Percentiles rank a stretch among this genome's conserved stretches.
phyloP scores from a whole-genome alignment of 225 moss, liverwort and hornwort genomes.

The Lunularia cruciata region DNA sequence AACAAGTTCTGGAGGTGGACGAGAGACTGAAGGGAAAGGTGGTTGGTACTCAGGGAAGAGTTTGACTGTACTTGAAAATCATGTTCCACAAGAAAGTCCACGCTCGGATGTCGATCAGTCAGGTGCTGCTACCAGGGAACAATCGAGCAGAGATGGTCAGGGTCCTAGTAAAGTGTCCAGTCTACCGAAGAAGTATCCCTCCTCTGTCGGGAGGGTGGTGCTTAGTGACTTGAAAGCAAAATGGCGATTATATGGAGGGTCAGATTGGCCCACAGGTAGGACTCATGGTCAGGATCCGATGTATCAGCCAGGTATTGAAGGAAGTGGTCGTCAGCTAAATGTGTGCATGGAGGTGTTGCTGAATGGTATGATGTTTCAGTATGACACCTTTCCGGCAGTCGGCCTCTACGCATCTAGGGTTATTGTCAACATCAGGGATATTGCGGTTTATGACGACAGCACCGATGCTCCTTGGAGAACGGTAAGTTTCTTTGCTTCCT shows the following conservation, averaged over 20 bases:
- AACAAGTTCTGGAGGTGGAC: constrained; percentile 46
- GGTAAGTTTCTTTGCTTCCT: constrained; percentile 46
- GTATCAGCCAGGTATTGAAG: constrained; percentile 33
- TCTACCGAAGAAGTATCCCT: constrained; percentile 79
- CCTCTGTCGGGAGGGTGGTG: constrained; percentile 70
- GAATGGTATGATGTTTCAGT: constrained; percentile 77
- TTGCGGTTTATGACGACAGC: constrained; percentile 93
- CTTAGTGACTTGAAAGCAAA: constrained; percentile 82
- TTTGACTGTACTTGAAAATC: constrained; percentile 77
- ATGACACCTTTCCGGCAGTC: constrained; percentile 64
- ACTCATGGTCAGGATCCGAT: constrained; percentile 52
- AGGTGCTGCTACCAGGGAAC: constrained; percentile 4
- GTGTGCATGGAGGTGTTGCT: constrained; percentile 79
- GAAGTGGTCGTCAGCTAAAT: constrained; percentile 64
- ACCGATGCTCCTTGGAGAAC: constrained; percentile 84
- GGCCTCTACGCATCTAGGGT: constrained; percentile 90
- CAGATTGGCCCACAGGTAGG: constrained; percentile 79
- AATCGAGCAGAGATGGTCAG: constrained; percentile 14
- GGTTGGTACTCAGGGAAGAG: constrained; percentile 80
- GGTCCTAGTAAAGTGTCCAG: constrained; percentile 36
- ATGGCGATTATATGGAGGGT: constrained; percentile 92
- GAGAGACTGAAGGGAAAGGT: constrained; percentile 55
- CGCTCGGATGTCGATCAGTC: constrained; percentile 27
- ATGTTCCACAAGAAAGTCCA: constrained; percentile 63
- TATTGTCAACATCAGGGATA: constrained; percentile 68